Percentiles rank a stretch among this genome's conserved stretches.
These are phyloP conservation scores for Hypoxylon crocopeplum DNA, from an alignment of 495 filamentous ascomycete species.

Conservation along the genomic window DNA sequence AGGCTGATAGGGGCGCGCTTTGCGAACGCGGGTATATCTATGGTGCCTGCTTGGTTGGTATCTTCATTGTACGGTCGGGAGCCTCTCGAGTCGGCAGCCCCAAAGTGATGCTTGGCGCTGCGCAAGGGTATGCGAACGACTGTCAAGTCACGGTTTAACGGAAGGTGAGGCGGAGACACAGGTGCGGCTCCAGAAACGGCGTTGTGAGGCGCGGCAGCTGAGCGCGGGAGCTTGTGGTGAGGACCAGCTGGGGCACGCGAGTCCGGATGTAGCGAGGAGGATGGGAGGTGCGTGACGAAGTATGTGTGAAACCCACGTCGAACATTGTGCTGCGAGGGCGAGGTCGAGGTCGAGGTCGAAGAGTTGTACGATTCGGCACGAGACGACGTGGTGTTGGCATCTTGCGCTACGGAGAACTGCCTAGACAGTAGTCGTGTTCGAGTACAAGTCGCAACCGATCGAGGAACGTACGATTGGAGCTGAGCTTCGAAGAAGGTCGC, in stretches of 20 bases:
- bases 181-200: slow-evolving; percentile 59
- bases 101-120: slow-evolving; percentile 96
- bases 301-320: slow-evolving; percentile 86
- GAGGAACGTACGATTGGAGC: slow-evolving; percentile 16
- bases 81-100: slow-evolving; percentile 77
- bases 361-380: slow-evolving; percentile 16
- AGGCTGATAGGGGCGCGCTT: slow-evolving; percentile 77
- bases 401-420: slow-evolving; percentile 10
- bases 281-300: slow-evolving; percentile 94
- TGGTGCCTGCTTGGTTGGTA: slow-evolving; percentile 90
- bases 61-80: slow-evolving; percentile 91
- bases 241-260: slow-evolving; percentile 65
- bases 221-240: slow-evolving; percentile 82
- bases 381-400: slow-evolving; percentile 10
- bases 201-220: slow-evolving; percentile 81
- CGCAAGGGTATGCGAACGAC: slow-evolving; percentile 97
- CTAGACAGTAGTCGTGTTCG: slow-evolving; percentile 10
- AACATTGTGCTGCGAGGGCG: slow-evolving; percentile 23
- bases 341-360: slow-evolving; percentile 11
- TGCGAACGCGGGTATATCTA: slow-evolving; percentile 90
- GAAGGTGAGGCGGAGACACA: slow-evolving; percentile 61
- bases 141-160: slow-evolving; percentile 75
- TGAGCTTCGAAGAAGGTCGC: slow-evolving; percentile 54
- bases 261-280: slow-evolving; percentile 91
- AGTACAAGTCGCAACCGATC: slow-evolving; percentile 27